Base-by-base conservation (phyloP, 257 asterid genomes). In the Phtheirospermum japonicum region DNA sequence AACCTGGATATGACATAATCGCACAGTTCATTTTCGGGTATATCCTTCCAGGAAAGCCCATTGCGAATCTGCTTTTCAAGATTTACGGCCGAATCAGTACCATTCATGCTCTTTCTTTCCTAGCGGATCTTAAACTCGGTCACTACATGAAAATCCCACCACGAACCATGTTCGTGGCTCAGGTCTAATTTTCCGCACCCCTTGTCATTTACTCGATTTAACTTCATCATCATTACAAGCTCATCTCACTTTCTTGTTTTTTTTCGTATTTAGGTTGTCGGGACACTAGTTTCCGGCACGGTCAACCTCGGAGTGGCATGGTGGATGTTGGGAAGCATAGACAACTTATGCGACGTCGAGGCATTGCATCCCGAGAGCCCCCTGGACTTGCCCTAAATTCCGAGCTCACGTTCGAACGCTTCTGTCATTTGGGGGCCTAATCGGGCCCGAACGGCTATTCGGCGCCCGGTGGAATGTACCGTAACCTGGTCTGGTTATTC, bases 81-180 rank as follows among this genome's bases (percentile, higher is more conserved):
- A 91, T 91, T 26, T 91, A 91, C 40, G 98, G 98, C n/a, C 76
- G 96, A 18, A 88, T 80, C 58, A 91, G 98, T 71, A 85, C 94
- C 4, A 74, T 88, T 8, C 98, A 90, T 5, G 95, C 96, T 26
- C 92, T 90, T 52, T 82, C 96, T 11, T 90, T 90, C 82, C 72
- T 91, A 39, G 88, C 98, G 0, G 98, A 91, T 79, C 98, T 91
- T 14, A 90, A 90, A 66, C 95, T 90, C 1, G 98, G 98, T 6
- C 98, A 88, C 75, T 90, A 90, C 85, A 85, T 90, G 98, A 91
- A 91, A 76, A 91, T 91, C 46, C 98, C 98, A 5, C 98, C 95
- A 0, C 72, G 94, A 56, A 73, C 85, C 95, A 88, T 91, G 98
- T 91, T 69, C 73, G 64, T 77, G 11, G 96, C 96, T 69, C 97